Conservation (phyloP, 192 early-diverging fungal species). For the Gigaspora rosea region DNA sequence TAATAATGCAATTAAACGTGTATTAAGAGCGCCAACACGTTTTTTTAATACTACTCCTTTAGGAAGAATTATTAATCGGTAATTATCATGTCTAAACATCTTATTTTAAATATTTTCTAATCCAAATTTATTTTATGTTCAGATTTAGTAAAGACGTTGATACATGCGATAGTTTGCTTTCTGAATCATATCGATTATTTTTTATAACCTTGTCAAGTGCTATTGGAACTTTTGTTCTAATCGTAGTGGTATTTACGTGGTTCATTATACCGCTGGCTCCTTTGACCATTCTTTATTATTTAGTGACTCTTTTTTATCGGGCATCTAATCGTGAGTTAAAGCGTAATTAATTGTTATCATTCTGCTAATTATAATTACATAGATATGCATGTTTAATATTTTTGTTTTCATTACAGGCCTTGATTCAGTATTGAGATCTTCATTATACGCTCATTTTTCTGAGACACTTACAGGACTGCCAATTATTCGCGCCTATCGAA, state of each 20-base stretch:
- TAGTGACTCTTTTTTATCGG: conserved; percentile 74
- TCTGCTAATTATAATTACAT: no score
- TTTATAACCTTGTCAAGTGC: conserved; percentile 56
- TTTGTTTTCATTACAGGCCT: no score
- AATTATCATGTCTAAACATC: background rate
- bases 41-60: conserved; percentile 82
- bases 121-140: conserved; percentile 72
- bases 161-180: conserved; percentile 58
- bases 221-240: conserved; percentile 66
- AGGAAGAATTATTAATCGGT: conserved; percentile 73
- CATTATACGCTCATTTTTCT: no score
- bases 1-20: conserved; percentile 60
- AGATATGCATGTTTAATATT: no score
- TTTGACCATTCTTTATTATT: conserved; percentile 74
- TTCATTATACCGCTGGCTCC: conserved; percentile 78
- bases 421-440: no score
- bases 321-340: conserved; percentile 84
- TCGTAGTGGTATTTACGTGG: conserved; percentile 59
- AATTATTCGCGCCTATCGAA: no score
- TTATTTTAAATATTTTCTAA: conserved; percentile 40
- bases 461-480: no score
- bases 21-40: conserved; percentile 71
- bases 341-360: conserved; percentile 36
- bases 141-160: conserved; percentile 72
- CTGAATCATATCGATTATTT: conserved; percentile 69